Base-by-base conservation (phyloP, 352 stramenopile genomes). In the Phytophthora citricola region DNA sequence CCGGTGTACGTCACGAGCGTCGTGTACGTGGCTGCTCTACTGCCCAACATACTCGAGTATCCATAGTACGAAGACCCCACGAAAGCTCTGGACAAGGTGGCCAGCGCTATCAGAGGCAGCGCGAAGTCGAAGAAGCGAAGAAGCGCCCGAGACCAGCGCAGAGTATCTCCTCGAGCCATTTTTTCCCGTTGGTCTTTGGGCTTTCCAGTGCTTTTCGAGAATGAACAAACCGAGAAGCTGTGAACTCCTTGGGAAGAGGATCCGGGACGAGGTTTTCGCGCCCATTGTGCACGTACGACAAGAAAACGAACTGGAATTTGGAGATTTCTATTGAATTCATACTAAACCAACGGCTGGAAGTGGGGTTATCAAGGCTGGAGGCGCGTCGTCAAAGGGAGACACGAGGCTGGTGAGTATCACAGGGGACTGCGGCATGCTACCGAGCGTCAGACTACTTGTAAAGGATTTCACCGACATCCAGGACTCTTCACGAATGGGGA, bases 11-110 rank as follows among this genome's bases (percentile, higher is more conserved):
- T 85, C 46, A 85, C 72, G 9, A 93, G 52, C 11, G 74, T 81
- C 57, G 75, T 74, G 58, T 81, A 93, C 15, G 75, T 88, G 29
- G 78, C 75, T 5, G 79, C 64, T 63, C 77, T 74, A 55, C 80
- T 91, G 31, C 80, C 79, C 45, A 91, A 57, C 81, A 92, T 92
- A 51, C 73, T 90, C 34, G 78, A 80, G 69, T 88, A 91, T 9
- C 81, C 79, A 67, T 89, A 89, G 68, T 87, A 90, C 32, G 79
- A 83, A 6, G 78, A 68, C 24, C 72, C 69, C 22, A 90, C 81
- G 59, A 93, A 93, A 27, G 69, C 73, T 10, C 75, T 61, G 26
- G 83, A 85, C 15, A 93, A n/a, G 15, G 79, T 87, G 32, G 78
- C 76, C 17, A 93, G 60, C 22, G 85, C 83, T 31, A 93, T 51